phyloP scores from a whole-genome alignment of 176 grass and related monocot species.

The Tuctoria greenei region DNA sequence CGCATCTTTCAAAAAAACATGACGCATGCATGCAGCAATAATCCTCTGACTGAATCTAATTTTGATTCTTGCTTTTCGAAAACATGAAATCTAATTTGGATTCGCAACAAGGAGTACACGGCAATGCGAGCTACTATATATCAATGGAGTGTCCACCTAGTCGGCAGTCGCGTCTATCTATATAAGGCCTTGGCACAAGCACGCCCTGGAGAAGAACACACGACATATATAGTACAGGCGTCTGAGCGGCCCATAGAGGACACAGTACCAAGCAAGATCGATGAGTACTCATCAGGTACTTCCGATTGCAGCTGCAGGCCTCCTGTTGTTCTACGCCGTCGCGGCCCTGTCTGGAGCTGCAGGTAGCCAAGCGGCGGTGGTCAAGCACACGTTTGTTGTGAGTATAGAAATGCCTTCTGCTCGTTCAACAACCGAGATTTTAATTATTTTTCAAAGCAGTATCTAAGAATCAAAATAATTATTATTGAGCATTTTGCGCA shows the following conservation, averaged over 20 bases:
- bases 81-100: too few species aligned
- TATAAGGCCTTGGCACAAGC: too few species aligned
- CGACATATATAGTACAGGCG: too few species aligned
- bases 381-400: not conserved
- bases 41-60: too few species aligned
- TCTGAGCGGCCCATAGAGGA: not conserved
- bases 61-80: too few species aligned
- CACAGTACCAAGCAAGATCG: not conserved
- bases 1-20: too few species aligned
- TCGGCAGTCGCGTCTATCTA: too few species aligned
- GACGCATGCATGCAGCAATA: too few species aligned
- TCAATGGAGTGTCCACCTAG: too few species aligned
- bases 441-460: not conserved
- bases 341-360: not conserved
- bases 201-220: too few species aligned
- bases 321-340: not conserved
- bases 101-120: too few species aligned
- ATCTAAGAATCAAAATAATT: not conserved
- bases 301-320: not conserved
- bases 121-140: too few species aligned
- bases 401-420: not conserved
- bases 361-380: not conserved
- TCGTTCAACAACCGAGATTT: not conserved
- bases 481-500: not conserved
- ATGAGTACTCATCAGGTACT: not conserved